Conservation (phyloP, 2,329 filamentous ascomycete genomes). For the Colletotrichum karsti region DNA sequence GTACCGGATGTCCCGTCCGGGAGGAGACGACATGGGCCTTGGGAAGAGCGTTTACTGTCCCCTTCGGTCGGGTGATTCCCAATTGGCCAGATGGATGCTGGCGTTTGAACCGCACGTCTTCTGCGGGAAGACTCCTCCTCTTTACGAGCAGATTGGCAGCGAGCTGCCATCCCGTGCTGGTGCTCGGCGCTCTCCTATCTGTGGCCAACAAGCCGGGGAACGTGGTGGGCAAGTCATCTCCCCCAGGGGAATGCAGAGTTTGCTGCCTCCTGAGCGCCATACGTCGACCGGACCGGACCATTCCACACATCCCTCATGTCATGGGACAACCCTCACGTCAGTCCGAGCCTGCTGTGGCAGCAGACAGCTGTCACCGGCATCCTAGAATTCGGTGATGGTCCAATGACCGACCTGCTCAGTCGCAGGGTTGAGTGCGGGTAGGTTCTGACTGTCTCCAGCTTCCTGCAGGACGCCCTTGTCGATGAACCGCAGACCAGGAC, state of each 20-base stretch:
- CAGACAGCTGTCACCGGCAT: not conserved
- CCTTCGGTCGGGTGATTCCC: not conserved
- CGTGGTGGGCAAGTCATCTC: too few species aligned
- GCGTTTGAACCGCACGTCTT: slow-evolving; percentile 9
- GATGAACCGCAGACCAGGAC: not conserved
- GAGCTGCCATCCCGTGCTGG: too few species aligned
- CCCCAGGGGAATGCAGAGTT: too few species aligned
- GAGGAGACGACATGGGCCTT: not conserved
- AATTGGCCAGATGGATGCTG: not conserved
- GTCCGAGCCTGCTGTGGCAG: not conserved
- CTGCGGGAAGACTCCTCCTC: not conserved
- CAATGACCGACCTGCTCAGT: not conserved
- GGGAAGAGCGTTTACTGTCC: slow-evolving; percentile 19
- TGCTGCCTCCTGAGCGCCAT: too few species aligned
- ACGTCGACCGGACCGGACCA: too few species aligned
- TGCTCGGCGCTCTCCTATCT: too few species aligned
- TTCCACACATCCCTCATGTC: too few species aligned
- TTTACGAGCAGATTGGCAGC: not conserved
- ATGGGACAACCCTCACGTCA: too few species aligned
- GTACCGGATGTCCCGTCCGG: not conserved
- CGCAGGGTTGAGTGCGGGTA: not conserved
- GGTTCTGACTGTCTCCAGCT: not conserved
- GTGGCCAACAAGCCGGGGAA: too few species aligned
- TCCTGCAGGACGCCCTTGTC: not conserved
- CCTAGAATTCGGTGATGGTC: not conserved